Evolutionary conservation across 345 rosid species (phyloP).

Genomic region (Eucalyptus decipiens): DNA sequence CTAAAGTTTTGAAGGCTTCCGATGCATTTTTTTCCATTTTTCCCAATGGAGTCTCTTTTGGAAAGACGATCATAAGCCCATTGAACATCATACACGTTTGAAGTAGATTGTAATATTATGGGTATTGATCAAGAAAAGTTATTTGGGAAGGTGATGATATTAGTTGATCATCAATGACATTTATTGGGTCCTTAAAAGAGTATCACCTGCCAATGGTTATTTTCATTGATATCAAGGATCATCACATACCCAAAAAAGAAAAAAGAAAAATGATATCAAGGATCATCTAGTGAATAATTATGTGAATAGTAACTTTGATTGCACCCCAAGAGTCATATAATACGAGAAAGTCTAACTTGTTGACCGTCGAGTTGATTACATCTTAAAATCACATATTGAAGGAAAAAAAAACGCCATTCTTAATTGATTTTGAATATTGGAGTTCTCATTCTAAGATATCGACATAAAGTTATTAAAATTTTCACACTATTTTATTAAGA

Average conservation of each 20-base stretch:
- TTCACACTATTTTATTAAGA: background rate
- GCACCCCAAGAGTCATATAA: background rate
- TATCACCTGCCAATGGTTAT: background rate
- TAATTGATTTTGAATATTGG: background rate
- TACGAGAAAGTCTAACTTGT: background rate
- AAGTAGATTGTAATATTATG: background rate
- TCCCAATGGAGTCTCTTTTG: background rate
- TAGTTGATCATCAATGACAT: background rate
- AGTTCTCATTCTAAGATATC: background rate
- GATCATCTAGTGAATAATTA: background rate
- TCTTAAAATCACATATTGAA: background rate
- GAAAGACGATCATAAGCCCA: background rate
- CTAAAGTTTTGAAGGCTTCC: background rate
- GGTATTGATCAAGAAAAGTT: background rate
- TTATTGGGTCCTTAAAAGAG: background rate
- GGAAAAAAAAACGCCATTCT: background rate
- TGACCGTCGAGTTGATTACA: accelerated
- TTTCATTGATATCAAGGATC: background rate
- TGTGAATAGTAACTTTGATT: background rate
- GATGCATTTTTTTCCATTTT: background rate
- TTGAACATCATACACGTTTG: background rate
- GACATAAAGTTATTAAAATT: background rate
- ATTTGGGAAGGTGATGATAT: background rate
- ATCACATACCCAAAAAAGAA: background rate
- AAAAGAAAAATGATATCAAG: background rate